Percentiles rank a stretch among this genome's conserved stretches.
phyloP scores from a whole-genome alignment of 208 protist species.

The Crithidia acanthocephali region DNA sequence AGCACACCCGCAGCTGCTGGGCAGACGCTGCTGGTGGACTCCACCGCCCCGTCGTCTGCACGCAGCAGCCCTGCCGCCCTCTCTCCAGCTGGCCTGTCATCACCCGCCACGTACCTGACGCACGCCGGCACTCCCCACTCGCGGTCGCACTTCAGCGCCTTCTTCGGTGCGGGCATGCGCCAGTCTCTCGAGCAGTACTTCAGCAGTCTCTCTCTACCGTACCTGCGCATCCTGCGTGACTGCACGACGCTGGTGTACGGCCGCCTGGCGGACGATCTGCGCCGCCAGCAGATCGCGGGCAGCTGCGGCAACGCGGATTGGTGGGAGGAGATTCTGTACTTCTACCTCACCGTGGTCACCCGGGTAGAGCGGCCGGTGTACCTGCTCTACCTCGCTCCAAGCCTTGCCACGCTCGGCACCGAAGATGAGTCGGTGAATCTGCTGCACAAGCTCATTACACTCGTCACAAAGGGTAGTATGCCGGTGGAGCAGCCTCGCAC shows the following conservation, averaged over 20 bases:
- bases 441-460: constrained; percentile 72
- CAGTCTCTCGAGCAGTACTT: constrained; percentile 22
- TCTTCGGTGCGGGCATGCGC: background rate
- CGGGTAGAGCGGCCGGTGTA: constrained; percentile 60
- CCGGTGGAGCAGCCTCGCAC: constrained; percentile 47
- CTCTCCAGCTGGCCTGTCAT: constrained; percentile 9
- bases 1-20: background rate
- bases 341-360: constrained; percentile 55
- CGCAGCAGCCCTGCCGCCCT: constrained; percentile 18
- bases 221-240: constrained; percentile 53
- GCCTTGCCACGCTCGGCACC: constrained; percentile 54
- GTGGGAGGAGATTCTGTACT: constrained; percentile 70
- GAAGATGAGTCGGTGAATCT: constrained; percentile 73
- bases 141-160: background rate
- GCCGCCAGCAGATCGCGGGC: constrained; percentile 59
- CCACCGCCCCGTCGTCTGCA: constrained; percentile 8
- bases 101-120: background rate
- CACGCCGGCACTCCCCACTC: background rate
- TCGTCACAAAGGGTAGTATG: constrained; percentile 71
- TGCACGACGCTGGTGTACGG: constrained; percentile 66
- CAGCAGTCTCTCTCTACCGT: constrained; percentile 36
- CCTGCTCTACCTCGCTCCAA: constrained; percentile 70
- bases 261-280: constrained; percentile 60
- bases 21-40: background rate
- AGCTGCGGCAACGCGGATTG: constrained; percentile 76